A percentile compares a stretch with the other conserved stretches of the same genome.
Conservation (phyloP, 2,329 filamentous ascomycete genomes). For the Bipolaris sorokiniana region DNA sequence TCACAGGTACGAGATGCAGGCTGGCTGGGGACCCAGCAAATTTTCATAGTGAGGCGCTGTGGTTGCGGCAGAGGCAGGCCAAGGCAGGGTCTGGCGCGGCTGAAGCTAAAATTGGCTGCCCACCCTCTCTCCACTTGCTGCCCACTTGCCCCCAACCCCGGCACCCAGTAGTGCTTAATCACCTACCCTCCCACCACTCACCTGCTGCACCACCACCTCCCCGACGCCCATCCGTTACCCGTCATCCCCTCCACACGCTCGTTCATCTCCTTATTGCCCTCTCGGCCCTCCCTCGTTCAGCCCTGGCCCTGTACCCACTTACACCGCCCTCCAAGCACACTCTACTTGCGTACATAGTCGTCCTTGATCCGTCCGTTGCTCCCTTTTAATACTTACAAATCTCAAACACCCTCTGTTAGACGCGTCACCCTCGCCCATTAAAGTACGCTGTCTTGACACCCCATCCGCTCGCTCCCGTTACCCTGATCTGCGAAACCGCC, state of each 20-base stretch:
- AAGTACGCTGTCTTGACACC: slow-evolving; percentile 20
- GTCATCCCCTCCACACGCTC: slow-evolving; percentile 6
- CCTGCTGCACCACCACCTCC: not conserved
- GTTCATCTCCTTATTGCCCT: slow-evolving; percentile 9
- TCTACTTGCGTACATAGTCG: too few relatives aligned
- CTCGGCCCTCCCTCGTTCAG: slow-evolving; percentile 6
- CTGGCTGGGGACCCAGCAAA: slow-evolving; percentile 20
- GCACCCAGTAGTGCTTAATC: not conserved
- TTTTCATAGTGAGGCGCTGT: slow-evolving; percentile 9
- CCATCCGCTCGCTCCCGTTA: slow-evolving; percentile 12
- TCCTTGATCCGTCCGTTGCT: too few relatives aligned
- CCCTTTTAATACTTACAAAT: slow-evolving; percentile 18
- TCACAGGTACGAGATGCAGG: not conserved
- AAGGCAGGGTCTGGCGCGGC: slow-evolving; percentile 10
- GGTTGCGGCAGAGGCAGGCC: not conserved
- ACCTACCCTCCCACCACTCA: not conserved
- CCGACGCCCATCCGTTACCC: not conserved
- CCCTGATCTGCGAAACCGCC: slow-evolving; percentile 16
- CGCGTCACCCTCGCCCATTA: slow-evolving; percentile 28
- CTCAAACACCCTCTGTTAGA: slow-evolving; percentile 21
- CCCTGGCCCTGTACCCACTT: not conserved
- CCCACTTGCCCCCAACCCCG: not conserved
- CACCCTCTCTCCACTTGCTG: slow-evolving; percentile 4
- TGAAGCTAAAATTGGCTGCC: slow-evolving; percentile 10
- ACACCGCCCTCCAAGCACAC: slow-evolving; percentile 3